Evolutionary conservation across 139 green algal genomes (phyloP), one percentile per base, ranked within the genome.

Genomic region (Chlamydomonas sp.): DNA sequence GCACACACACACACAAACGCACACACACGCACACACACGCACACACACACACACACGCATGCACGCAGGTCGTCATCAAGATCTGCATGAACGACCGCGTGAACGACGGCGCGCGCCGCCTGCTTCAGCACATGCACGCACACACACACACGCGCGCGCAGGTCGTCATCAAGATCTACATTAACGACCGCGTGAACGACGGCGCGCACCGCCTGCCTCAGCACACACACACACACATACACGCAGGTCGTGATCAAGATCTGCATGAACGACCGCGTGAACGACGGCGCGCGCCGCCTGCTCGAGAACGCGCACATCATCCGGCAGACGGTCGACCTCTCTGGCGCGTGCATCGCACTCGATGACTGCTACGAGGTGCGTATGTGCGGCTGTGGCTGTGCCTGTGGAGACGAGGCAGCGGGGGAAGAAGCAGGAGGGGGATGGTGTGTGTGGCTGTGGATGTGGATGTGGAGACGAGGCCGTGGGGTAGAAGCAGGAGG

Each of bases 291-390:
- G 5, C 63, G 78, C 48, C 75, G 89, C 37, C 78, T 97, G 70
- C 70, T 96, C 58, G 84, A 92, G 26, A 75, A 88, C 39, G 85
- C 90, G 1, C 76, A 84, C 8, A 59, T 68, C 37, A 92, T 97
- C 70, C 77, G 83, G 58, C 62, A 74, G 24, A 58, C 36, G 0
- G 85, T 96, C 20, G 85, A 96, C 74, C 75, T 96, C 3, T 76
- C 76, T 6, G 85, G 85, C 0, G 82, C 80, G 1, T 87, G 79
- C 59, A 81, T 97, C 36, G 90, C 90, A 1, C 89, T 97, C 3
- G 91, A 97, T 71, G 90, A 96, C 72, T 90, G 87, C 73, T 97
- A 96, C 68, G 87, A 96, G 79, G 84, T 92, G n/a, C 3, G 78
- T 13, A 10, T 67, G 28, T 34, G n/a, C 29, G n/a, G 13, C 20